These are phyloP conservation scores for Pneumocystis murina DNA, from an alignment of 1,139 yeast species.

Conservation along the genomic window DNA sequence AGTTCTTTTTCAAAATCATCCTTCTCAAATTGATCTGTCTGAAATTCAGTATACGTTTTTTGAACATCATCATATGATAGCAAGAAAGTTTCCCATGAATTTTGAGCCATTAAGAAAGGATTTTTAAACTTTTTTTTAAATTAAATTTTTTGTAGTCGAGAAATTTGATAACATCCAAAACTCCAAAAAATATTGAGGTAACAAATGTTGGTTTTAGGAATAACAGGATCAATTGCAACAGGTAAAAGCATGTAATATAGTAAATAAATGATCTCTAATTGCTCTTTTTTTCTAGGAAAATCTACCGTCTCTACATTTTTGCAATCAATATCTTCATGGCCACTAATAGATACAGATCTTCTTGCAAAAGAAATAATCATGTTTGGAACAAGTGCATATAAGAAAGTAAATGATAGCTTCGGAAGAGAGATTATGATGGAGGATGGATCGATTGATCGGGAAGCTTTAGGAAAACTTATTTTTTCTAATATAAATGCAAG, in stretches of 20 bases:
- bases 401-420: constrained; percentile 48
- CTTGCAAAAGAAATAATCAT: constrained; percentile 74
- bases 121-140: not conserved
- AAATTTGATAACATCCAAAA: not conserved
- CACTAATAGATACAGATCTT: constrained; percentile 75
- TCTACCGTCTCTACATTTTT: constrained; percentile 67
- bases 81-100: not conserved
- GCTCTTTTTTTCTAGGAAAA: constrained; percentile 26
- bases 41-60: not conserved
- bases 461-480: constrained; percentile 62
- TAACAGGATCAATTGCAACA: constrained; percentile 1
- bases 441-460: constrained; percentile 33
- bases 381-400: constrained; percentile 64
- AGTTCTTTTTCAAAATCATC: not conserved
- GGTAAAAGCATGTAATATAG: not conserved
- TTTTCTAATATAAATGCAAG: constrained; percentile 45
- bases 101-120: not conserved
- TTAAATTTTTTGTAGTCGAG: not conserved
- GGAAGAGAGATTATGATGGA: constrained; percentile 41
- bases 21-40: not conserved
- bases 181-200: not conserved
- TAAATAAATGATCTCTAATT: not conserved
- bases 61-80: not conserved
- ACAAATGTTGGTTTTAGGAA: not conserved
- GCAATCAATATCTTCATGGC: constrained; percentile 34